These are phyloP conservation scores for Suillus hirtellus DNA, from an alignment of 768 basidiomycete species.

Conservation along the genomic window DNA sequence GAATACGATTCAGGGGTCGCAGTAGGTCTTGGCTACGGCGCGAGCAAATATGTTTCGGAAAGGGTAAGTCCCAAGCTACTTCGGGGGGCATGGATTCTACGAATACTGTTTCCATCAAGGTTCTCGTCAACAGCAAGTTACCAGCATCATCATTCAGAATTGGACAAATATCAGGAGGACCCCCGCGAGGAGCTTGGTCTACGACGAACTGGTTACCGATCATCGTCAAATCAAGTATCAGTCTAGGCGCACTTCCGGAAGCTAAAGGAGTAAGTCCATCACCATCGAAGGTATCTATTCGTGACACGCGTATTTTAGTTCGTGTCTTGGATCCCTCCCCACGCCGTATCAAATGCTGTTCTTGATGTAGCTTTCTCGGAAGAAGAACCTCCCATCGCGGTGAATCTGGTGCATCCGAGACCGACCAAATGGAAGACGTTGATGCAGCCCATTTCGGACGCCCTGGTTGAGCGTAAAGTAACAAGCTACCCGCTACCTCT, in stretches of 20 bases:
- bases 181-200: conserved; percentile 42
- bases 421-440: conserved; percentile 20
- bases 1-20: conserved; percentile 34
- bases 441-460: conserved; percentile 21
- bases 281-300: background rate
- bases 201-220: conserved; percentile 49
- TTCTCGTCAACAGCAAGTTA: conserved; percentile 41
- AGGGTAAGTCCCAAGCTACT: conserved; percentile 24
- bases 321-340: conserved; percentile 23
- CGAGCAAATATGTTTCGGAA: conserved; percentile 47
- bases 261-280: conserved; percentile 25
- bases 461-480: conserved; percentile 2
- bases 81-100: background rate
- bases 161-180: conserved; percentile 47
- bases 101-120: conserved; percentile 19
- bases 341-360: conserved; percentile 19
- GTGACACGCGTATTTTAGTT: conserved; percentile 10
- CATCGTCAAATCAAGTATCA: conserved; percentile 36
- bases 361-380: conserved; percentile 21
- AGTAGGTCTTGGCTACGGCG: conserved; percentile 44
- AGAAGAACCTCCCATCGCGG: conserved; percentile 10
- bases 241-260: conserved; percentile 26
- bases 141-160: conserved; percentile 40
- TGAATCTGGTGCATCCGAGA: conserved; percentile 29
- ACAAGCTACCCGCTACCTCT: conserved; percentile 22